Evolutionary conservation across 768 basidiomycete genomes (phyloP), one percentile per base, ranked within the genome.

Genomic region (Multifurca ochricompacta): DNA sequence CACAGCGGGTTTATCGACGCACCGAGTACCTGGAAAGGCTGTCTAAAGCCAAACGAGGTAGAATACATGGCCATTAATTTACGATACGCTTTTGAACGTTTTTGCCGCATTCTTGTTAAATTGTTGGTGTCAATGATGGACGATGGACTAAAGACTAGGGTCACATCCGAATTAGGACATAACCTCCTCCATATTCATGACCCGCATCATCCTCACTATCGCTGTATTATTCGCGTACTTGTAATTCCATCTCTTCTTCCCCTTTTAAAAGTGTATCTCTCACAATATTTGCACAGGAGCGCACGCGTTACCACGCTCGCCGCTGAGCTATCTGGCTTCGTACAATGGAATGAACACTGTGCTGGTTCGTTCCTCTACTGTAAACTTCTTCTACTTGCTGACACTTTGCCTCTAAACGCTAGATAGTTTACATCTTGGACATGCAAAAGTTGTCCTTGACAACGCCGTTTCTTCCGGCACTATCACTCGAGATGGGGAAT

Each of bases 11-110:
- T 45, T 4, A 6, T 7, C 11, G 14, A 49, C 75, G 59, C 62
- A 92, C 93, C 80, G 23, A 98, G 77, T 6, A 95, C 78, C 74
- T 98, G 96, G 68, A 92, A 98, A 0, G 96, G 95, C 63, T 92
- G 83, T 41, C 92, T 74, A 69, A 97, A 98, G 6, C 87, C 87
- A 68, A 97, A 97, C 2, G 84, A 77, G 68, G 86, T 78, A 57
- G 77, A 80, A 67, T 97, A 97, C 45, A 94, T 72, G 14, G 82
- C 77, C 94, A 99, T 98, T 49, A 95, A 86, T 67, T 92, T 92
- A 61, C 86, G 81, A 71, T 97, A 97, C 0, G 85, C 80, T 70
- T 99, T 99, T 25, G 93, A 91, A 67, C 96, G 79, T 71, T 91
- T 96, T 72, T 96, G 91, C 51, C 93, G 77, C 96, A 99, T 99